Evolutionary conservation across 2,329 filamentous ascomycete species (phyloP).

Genomic region (Clarireedia hainanense): DNA sequence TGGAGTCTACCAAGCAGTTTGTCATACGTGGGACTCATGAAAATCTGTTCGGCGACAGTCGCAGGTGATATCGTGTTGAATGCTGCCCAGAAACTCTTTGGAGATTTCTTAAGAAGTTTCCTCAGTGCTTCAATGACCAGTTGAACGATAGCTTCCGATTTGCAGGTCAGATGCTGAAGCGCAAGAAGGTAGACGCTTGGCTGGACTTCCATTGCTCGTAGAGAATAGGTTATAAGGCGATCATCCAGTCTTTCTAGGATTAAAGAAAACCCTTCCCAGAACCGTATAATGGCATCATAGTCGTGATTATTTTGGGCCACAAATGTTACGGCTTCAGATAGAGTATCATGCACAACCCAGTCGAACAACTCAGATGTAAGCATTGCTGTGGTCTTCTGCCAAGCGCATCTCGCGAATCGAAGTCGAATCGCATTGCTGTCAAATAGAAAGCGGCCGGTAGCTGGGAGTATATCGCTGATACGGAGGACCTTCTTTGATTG

Average conservation of each 20-base stretch:
- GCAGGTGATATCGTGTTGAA: conserved; percentile 74
- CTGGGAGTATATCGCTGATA: conserved; percentile 67
- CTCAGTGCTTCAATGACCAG: conserved; percentile 64
- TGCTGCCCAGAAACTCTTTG: conserved; percentile 80
- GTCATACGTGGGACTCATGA: conserved; percentile 61
- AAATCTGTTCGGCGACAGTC: conserved; percentile 76
- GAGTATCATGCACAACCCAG: conserved; percentile 71
- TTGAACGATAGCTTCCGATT: conserved; percentile 51
- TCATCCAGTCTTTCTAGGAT: conserved; percentile 69
- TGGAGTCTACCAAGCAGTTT: conserved; percentile 53
- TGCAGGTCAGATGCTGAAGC: conserved; percentile 45
- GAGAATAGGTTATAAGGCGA: conserved; percentile 65
- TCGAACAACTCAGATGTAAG: conserved; percentile 73
- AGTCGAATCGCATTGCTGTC: conserved; percentile 56
- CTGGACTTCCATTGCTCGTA: conserved; percentile 73
- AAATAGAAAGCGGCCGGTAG: conserved; percentile 80
- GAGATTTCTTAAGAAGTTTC: conserved; percentile 64
- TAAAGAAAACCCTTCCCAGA: conserved; percentile 71
- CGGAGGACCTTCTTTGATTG: conserved; percentile 74
- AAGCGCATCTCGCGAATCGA: conserved; percentile 59
- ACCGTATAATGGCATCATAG: conserved; percentile 51
- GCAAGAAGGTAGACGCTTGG: conserved; percentile 60
- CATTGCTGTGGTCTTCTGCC: conserved; percentile 49
- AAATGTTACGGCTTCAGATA: conserved; percentile 58
- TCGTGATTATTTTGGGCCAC: conserved; percentile 47